Evolutionary conservation across 495 filamentous ascomycete species (phyloP), one percentile per base, ranked within the genome.

Genomic region (Tuber indicum): DNA sequence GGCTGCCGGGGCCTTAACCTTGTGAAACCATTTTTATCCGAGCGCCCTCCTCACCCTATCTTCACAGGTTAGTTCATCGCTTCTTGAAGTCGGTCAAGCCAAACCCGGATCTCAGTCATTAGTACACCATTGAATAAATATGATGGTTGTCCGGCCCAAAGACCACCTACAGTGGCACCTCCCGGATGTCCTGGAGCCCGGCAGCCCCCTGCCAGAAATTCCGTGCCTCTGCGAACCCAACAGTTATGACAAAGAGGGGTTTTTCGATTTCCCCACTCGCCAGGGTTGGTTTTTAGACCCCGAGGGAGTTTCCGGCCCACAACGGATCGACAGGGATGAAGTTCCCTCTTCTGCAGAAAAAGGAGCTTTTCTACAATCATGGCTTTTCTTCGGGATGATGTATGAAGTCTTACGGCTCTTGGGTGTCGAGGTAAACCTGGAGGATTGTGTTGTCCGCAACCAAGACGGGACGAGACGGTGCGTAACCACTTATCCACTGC

Each of bases 321-420:
- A 66, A 19, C 26, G 58, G 12, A 66, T 66, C 58, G 32, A 36
- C 58, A 1, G 26, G 32, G 58, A 66, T 14, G 58, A 66, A 26
- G 58, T 19, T 36, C 58, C 58, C 16, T 66, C 58, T 14, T 17
- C 58, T 66, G 26, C 58, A 17, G 43, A 75, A 23, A 74, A 76
- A 32, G 75, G 45, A 14, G 75, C 75, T 39, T 76, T 76, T 32
- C 41, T 47, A 41, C 75, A 76, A 43, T 44, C 75, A 9, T 76
- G 75, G 75, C 19, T 75, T n/a, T 76, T 76, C 44, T 76, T 76
- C 71, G 75, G 75, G 7, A 73, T 75, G 72, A 36, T 66, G 58
- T 52, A 74, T 52, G 41, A 74, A 23, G 72, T 52, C 21, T 71
- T 71, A 14, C 21, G 44, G 23, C 45, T 74, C 36, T 36, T 74